A percentile compares a stretch with the other conserved stretches of the same genome.
These are phyloP conservation scores for Nitzschia sp. DNA, from an alignment of 108 stramenopile genomes.

Conservation along the genomic window DNA sequence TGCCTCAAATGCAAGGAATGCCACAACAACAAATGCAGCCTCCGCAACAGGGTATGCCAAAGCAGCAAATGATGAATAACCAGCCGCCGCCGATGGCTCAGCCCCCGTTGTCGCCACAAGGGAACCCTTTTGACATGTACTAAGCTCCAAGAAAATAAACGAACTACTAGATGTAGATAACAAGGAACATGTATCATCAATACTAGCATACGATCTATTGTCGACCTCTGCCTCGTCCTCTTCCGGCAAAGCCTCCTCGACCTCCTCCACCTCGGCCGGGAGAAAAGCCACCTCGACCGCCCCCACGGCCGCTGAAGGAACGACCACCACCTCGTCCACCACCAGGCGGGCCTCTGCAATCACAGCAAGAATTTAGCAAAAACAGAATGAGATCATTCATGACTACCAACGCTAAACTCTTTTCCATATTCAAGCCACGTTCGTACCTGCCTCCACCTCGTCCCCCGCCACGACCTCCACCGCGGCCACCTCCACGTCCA, in stretches of 20 bases:
- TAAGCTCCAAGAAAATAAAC: constrained; percentile 7
- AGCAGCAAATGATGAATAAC: not conserved
- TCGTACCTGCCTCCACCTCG: constrained; percentile 45
- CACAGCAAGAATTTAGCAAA: too few species aligned
- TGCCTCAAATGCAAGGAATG: not conserved
- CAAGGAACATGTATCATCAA: not conserved
- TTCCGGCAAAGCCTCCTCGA: constrained; percentile 15
- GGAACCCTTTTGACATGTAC: constrained; percentile 53
- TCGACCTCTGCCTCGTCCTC: constrained; percentile 30
- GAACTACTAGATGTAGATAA: not conserved
- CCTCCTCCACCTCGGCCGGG: constrained; percentile 13
- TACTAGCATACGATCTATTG: constrained; percentile 1
- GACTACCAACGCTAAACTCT: too few species aligned
- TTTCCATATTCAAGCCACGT: too few species aligned
- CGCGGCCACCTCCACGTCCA: constrained; percentile 57
- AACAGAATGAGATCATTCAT: too few species aligned
- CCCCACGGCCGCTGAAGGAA: constrained; percentile 45
- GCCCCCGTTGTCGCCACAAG: constrained; percentile 30
- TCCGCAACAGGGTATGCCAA: constrained; percentile 2
- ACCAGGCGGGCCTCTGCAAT: too few species aligned
- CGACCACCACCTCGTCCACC: constrained; percentile 63
- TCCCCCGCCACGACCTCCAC: constrained; percentile 50
- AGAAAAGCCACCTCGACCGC: constrained; percentile 30
- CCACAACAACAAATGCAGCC: constrained; percentile 11
- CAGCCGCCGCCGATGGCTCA: constrained; percentile 4